Conservation (phyloP, 2,329 filamentous ascomycete genomes). For the Ophiostoma sp. region DNA sequence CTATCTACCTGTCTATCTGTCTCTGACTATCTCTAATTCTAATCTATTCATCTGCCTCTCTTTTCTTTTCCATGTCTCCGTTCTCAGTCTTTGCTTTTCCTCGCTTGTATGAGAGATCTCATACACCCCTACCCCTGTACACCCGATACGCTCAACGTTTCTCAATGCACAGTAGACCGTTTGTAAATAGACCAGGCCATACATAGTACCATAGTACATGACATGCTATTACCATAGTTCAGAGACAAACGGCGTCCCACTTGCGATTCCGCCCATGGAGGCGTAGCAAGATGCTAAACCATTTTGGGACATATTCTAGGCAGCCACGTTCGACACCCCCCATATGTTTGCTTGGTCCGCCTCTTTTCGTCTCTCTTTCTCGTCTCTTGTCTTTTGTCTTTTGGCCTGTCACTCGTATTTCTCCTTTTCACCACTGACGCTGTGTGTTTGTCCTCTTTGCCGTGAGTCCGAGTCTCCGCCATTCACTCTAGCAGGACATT, state of each 20-base stretch:
- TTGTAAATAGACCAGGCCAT: neutral
- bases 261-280: conserved; percentile 26
- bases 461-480: neutral
- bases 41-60: conserved; percentile 1
- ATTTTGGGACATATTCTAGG: conserved; percentile 27
- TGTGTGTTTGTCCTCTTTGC: neutral
- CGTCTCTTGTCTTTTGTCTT: neutral
- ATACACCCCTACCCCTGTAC: neutral
- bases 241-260: conserved; percentile 7
- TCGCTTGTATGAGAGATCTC: neutral
- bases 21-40: neutral
- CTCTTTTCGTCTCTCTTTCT: conserved; percentile 1
- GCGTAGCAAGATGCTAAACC: conserved; percentile 28
- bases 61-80: neutral
- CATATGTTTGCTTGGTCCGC: conserved; percentile 22
- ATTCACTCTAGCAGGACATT: neutral
- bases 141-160: neutral
- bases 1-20: neutral
- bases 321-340: conserved; percentile 27
- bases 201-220: neutral
- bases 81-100: neutral
- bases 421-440: neutral
- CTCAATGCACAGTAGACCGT: neutral
- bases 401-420: too few relatives aligned
- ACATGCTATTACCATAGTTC: neutral